These are phyloP conservation scores for Podospora conica DNA, from an alignment of 495 filamentous ascomycete species.

Conservation along the genomic window DNA sequence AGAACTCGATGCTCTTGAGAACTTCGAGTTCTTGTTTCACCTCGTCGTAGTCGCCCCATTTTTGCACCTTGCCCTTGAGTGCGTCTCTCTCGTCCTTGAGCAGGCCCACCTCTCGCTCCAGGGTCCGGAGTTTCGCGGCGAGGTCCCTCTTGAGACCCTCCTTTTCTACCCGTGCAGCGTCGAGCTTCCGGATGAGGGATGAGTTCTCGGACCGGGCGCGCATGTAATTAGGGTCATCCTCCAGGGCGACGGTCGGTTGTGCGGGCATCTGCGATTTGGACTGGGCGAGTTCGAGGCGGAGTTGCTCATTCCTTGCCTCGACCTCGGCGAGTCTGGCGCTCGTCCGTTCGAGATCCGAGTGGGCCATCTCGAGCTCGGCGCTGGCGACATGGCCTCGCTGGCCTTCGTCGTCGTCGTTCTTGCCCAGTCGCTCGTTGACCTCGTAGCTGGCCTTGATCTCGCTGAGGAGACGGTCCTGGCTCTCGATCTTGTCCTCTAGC, in stretches of 20 bases:
- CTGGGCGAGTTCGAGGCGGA: constrained; percentile 84
- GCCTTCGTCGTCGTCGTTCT: constrained; percentile 54
- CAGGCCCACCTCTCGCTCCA: constrained; percentile 66
- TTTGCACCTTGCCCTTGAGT: constrained; percentile 72
- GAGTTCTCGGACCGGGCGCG: constrained; percentile 89
- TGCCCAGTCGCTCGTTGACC: constrained; percentile 83
- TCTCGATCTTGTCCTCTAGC: constrained; percentile 88
- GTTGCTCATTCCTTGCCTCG: constrained; percentile 89
- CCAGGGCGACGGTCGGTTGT: constrained; percentile 49
- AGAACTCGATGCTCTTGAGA: constrained; percentile 95
- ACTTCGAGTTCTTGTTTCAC: constrained; percentile 94
- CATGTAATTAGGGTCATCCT: constrained; percentile 85
- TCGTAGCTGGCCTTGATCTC: constrained; percentile 97
- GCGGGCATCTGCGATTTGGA: constrained; percentile 66
- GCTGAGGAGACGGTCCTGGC: constrained; percentile 84
- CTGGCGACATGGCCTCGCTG: constrained; percentile 60
- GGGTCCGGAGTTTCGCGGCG: constrained; percentile 61
- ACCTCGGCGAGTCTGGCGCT: constrained; percentile 82
- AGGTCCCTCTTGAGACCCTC: constrained; percentile 68
- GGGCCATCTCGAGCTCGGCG: constrained; percentile 89
- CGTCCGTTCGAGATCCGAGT: constrained; percentile 84
- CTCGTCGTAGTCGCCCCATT: constrained; percentile 92
- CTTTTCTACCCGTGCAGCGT: constrained; percentile 72
- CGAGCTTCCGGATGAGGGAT: constrained; percentile 77
- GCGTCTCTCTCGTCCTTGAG: constrained; percentile 63